Evolutionary conservation across 2,329 filamentous ascomycete species (phyloP).

Genomic region (Nemania serpens): DNA sequence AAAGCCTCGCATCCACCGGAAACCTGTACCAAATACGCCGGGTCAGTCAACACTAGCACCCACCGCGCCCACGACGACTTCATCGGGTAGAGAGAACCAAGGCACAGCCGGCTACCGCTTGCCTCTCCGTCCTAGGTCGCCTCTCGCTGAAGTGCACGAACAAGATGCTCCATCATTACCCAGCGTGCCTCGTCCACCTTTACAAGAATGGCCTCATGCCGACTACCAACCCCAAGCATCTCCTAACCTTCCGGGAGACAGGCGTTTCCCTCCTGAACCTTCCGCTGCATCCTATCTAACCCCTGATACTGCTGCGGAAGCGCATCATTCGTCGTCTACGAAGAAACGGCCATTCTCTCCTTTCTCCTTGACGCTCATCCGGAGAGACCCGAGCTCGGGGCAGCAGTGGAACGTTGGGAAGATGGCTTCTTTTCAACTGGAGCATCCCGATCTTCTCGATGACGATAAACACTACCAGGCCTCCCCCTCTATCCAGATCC

Average conservation of each 20-base stretch:
- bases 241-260: slow-evolving; percentile 27
- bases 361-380: slow-evolving; percentile 68
- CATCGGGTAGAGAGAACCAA: slow-evolving; percentile 35
- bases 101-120: slow-evolving; percentile 26
- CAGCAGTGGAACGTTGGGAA: slow-evolving; percentile 77
- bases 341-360: slow-evolving; percentile 47
- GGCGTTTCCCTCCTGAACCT: slow-evolving; percentile 2
- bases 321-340: slow-evolving; percentile 45
- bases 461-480: slow-evolving; percentile 39
- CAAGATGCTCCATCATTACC: slow-evolving; percentile 21
- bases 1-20: slow-evolving; percentile 53
- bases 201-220: slow-evolving; percentile 6
- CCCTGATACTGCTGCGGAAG: slow-evolving; percentile 7
- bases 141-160: slow-evolving; percentile 15
- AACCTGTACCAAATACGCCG: slow-evolving; percentile 49
- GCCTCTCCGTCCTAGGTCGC: slow-evolving; percentile 31
- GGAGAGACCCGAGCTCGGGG: slow-evolving; percentile 71
- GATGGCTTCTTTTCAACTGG: slow-evolving; percentile 60
- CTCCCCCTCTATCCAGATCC: slow-evolving; percentile 54
- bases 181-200: slow-evolving; percentile 20
- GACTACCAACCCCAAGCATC: slow-evolving; percentile 26
- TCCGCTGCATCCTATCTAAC: slow-evolving; percentile 1
- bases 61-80: slow-evolving; percentile 18
- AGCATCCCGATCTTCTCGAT: slow-evolving; percentile 43
- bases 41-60: slow-evolving; percentile 28